Evolutionary conservation across 306 rosid species (phyloP).

Genomic region (Macrotyloma uniflorum): DNA sequence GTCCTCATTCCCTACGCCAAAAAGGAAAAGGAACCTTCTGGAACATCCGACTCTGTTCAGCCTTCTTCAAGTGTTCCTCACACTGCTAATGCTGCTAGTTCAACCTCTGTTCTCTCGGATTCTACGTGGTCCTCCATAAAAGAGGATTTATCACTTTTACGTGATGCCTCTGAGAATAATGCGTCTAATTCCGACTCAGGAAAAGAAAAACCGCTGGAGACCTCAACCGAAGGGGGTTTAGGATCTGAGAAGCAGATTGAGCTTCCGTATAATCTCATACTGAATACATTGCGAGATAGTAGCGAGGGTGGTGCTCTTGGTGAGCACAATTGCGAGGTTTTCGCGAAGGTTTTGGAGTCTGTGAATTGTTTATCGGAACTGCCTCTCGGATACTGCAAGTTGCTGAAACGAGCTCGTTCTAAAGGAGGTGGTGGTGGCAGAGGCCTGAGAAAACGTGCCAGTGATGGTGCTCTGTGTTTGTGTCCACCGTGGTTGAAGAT

Average conservation of each 20-base stretch:
- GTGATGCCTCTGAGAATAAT: conserved; percentile 25
- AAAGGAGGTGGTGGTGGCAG: conserved; percentile 31
- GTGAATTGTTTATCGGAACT: conserved; percentile 71
- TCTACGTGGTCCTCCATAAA: conserved; percentile 74
- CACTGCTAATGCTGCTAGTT: conserved; percentile 37
- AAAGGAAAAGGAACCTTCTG: conserved; percentile 54
- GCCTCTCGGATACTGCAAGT: conserved; percentile 64
- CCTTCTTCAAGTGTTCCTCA: conserved; percentile 22
- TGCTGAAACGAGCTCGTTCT: conserved; percentile 49
- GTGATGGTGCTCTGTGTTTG: conserved; percentile 52
- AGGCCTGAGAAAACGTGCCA: not conserved
- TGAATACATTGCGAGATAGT: conserved; percentile 43
- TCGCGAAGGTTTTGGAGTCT: conserved; percentile 59
- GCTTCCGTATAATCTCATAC: conserved; percentile 58
- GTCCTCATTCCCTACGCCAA: conserved; percentile 72
- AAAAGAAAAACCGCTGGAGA: conserved; percentile 30
- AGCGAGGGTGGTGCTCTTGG: conserved; percentile 40
- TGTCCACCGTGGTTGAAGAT: conserved; percentile 90
- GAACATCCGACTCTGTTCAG: conserved; percentile 38
- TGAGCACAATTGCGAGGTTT: conserved; percentile 48
- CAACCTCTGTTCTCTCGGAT: conserved; percentile 55
- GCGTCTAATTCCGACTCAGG: not conserved
- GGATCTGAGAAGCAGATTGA: conserved; percentile 48
- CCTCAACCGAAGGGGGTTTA: conserved; percentile 32
- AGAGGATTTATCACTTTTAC: conserved; percentile 68